These are phyloP conservation scores for Vigna unguiculata DNA, from an alignment of 306 rosid genomes.

Conservation along the genomic window DNA sequence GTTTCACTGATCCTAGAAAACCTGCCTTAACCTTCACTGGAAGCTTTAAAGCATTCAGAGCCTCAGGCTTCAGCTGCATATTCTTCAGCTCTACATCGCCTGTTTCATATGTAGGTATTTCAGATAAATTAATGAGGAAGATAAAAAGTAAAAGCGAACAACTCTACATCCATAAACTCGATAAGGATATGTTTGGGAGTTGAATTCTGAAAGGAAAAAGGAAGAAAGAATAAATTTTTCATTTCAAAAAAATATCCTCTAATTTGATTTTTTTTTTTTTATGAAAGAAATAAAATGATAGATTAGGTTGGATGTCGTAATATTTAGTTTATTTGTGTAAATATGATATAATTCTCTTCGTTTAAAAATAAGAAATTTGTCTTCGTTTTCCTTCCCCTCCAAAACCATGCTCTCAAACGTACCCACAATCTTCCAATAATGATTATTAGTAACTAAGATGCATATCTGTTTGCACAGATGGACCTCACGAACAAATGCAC, in stretches of 20 bases:
- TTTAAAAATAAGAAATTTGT: not conserved
- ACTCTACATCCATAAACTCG: slow-evolving; percentile 23
- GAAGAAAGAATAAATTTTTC: not conserved
- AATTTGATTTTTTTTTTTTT: not conserved
- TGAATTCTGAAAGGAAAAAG: not conserved
- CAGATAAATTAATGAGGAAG: slow-evolving; percentile 17
- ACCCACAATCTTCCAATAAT: slow-evolving; percentile 22
- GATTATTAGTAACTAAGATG: not conserved
- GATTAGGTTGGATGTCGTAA: not conserved
- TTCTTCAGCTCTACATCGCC: slow-evolving; percentile 98
- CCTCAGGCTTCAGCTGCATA: slow-evolving; percentile 99
- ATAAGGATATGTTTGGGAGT: not conserved
- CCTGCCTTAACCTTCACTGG: slow-evolving; percentile 99
- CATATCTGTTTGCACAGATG: slow-evolving; percentile 3
- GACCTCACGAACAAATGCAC: slow-evolving; percentile 3
- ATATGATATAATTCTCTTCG: not conserved
- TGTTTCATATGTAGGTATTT: slow-evolving; percentile 50
- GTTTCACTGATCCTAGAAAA: slow-evolving; percentile 97
- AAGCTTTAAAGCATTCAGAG: slow-evolving; percentile 90
- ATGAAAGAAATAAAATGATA: not conserved
- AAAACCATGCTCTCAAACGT: not conserved
- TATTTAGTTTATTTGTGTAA: not conserved
- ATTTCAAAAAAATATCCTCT: slow-evolving; percentile 2
- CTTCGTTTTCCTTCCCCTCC: not conserved
- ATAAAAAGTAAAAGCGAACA: slow-evolving; percentile 4